phyloP scores from a whole-genome alignment of 2,329 filamentous ascomycete species.

The Onygenales sp. region DNA sequence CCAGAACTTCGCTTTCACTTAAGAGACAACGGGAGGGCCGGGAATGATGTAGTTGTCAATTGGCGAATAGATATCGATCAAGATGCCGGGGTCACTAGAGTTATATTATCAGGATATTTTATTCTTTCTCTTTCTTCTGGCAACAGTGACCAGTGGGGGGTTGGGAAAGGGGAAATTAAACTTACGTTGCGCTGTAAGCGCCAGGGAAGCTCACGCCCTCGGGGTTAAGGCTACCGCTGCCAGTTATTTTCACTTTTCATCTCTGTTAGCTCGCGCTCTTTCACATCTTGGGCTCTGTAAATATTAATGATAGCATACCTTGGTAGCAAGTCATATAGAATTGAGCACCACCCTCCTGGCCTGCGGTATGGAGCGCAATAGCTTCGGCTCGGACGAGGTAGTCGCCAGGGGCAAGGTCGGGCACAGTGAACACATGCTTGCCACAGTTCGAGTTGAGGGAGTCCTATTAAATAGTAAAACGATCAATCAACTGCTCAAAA shows the following conservation, averaged over 20 bases:
- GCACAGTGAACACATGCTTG: constrained; percentile 26
- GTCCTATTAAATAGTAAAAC: constrained; percentile 1
- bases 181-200: constrained; percentile 6
- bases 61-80: constrained; percentile 10
- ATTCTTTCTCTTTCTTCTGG: not conserved
- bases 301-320: not conserved
- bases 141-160: not conserved
- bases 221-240: constrained; percentile 14
- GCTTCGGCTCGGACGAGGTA: constrained; percentile 41
- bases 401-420: constrained; percentile 36
- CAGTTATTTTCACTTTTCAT: constrained; percentile 27
- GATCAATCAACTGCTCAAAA: not conserved
- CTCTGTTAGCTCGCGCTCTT: constrained; percentile 33
- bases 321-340: constrained; percentile 28
- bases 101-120: not conserved
- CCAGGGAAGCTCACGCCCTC: constrained; percentile 6
- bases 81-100: constrained; percentile 9
- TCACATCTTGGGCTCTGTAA: constrained; percentile 2
- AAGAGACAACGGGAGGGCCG: constrained; percentile 8
- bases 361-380: constrained; percentile 37
- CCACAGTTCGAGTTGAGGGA: constrained; percentile 5
- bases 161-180: not conserved
- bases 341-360: constrained; percentile 33
- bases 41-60: constrained; percentile 10
- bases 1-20: not conserved